phyloP scores from a whole-genome alignment of 2,329 filamentous ascomycete genomes.

The Penicillium olsonii region DNA sequence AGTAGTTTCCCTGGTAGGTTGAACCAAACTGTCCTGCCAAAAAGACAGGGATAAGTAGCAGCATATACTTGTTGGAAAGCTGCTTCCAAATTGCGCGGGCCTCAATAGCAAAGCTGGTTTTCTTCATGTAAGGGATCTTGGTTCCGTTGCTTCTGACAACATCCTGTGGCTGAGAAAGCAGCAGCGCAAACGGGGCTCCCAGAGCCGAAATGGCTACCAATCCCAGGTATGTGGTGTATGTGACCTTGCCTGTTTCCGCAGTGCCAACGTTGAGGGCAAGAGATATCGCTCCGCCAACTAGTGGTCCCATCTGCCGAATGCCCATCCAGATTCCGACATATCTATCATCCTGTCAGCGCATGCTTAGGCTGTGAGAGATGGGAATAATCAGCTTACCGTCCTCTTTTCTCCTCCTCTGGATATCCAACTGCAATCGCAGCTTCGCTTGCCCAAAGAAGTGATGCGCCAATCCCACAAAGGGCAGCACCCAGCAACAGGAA shows the following conservation, averaged over 20 bases:
- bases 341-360: conserved; percentile 3
- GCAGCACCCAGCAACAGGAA: conserved; percentile 50
- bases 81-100: conserved; percentile 42
- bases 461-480: conserved; percentile 45
- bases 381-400: conserved; percentile 39
- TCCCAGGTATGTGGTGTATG: conserved; percentile 44
- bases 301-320: conserved; percentile 54
- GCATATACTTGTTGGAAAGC: conserved; percentile 48
- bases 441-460: conserved; percentile 45
- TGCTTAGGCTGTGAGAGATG: background rate
- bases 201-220: conserved; percentile 45
- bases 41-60: conserved; percentile 52
- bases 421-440: conserved; percentile 48
- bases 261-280: conserved; percentile 51
- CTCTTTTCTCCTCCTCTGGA: conserved; percentile 49
- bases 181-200: conserved; percentile 48
- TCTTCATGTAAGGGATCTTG: conserved; percentile 24
- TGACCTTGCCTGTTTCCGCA: conserved; percentile 48
- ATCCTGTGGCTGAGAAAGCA: conserved; percentile 50
- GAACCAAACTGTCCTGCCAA: conserved; percentile 55
- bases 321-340: conserved; percentile 56
- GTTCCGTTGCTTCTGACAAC: conserved; percentile 46
- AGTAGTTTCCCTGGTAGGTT: conserved; percentile 55
- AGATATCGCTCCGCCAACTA: conserved; percentile 55
- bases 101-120: conserved; percentile 36